Evolutionary conservation across 1,284 basidiomycete species (phyloP), one percentile per base, ranked within the genome.

Genomic region (Tylopilus sp.): DNA sequence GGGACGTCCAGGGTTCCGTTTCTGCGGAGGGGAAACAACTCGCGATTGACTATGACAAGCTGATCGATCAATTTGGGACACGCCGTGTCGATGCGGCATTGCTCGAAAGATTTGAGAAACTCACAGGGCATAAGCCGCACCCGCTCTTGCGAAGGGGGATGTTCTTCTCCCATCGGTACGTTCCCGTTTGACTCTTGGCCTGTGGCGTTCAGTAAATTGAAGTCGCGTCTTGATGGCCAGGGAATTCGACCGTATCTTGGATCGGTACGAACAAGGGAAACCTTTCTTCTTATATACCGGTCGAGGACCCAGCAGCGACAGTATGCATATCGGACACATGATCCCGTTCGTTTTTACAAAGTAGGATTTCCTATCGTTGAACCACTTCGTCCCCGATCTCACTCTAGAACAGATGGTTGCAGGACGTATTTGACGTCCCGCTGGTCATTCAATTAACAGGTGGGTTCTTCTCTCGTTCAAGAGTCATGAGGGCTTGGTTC

Each of bases 261-360:
- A 98, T 80, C 91, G 96, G 59, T 99, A 95, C 80, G 97, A 99
- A 82, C 93, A 98, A 79, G 92, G 94, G 24, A 98, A 99, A 81
- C 97, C 97, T 8, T 99, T 99, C 84, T 99, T 95, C 84, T 84
- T 99, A 70, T 99, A 99, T 82, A 99, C 98, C 0, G 98, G 98
- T 44, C 90, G 98, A 64, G 98, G 98, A 16, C 98, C 98, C 24
- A 96, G 94, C 72, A 97, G 95, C 71, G 95, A 95, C 78, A 98
- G 95, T 74, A 95, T 99, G 94, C 98, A 99, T 83, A 83, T 99
- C 68, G 98, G 98, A 32, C 98, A 99, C 78, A 93, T 98, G 90
- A 92, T 99, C 66, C 98, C 97, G 1, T 99, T 99, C 81, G 88
- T 95, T 60, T 98, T 99, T 81, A 99, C 98, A 63, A 97, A 97